Percentiles rank a stretch among this genome's conserved stretches.
Evolutionary conservation across 2,329 filamentous ascomycete genomes (phyloP).

Genomic region (Pseudopyricularia javanii): DNA sequence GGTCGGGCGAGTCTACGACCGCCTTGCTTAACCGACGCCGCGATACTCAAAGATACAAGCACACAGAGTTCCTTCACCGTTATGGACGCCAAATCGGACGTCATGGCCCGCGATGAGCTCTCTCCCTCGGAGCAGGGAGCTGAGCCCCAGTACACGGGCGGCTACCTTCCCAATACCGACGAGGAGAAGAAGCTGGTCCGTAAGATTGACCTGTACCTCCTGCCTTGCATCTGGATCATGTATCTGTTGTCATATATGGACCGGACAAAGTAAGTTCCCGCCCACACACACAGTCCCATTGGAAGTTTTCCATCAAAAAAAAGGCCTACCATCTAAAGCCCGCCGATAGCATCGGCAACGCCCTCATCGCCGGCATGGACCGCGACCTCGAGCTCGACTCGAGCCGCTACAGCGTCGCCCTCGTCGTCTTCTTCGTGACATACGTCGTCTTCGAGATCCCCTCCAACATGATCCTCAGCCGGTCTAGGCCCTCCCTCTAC

Average conservation of each 20-base stretch:
- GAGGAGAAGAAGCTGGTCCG: not conserved
- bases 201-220: not conserved
- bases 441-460: constrained; percentile 67
- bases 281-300: too few species aligned
- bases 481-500: constrained; percentile 56
- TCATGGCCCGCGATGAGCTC: constrained; percentile 2
- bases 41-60: not conserved
- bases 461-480: constrained; percentile 50
- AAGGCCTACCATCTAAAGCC: too few species aligned
- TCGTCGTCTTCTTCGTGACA: constrained; percentile 59
- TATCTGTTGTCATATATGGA: not conserved
- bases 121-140: not conserved
- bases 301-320: too few species aligned
- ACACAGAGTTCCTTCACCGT: not conserved
- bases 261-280: not conserved
- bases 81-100: not conserved
- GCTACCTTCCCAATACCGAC: not conserved
- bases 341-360: too few species aligned
- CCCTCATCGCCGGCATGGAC: constrained; percentile 51
- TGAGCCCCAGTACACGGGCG: not conserved
- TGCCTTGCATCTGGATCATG: constrained; percentile 1
- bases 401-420: constrained; percentile 57
- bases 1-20: too few species aligned
- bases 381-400: constrained; percentile 44
- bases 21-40: too few species aligned